phyloP scores from a whole-genome alignment of 2,329 filamentous ascomycete species.

The Thielaviopsis musarum region DNA sequence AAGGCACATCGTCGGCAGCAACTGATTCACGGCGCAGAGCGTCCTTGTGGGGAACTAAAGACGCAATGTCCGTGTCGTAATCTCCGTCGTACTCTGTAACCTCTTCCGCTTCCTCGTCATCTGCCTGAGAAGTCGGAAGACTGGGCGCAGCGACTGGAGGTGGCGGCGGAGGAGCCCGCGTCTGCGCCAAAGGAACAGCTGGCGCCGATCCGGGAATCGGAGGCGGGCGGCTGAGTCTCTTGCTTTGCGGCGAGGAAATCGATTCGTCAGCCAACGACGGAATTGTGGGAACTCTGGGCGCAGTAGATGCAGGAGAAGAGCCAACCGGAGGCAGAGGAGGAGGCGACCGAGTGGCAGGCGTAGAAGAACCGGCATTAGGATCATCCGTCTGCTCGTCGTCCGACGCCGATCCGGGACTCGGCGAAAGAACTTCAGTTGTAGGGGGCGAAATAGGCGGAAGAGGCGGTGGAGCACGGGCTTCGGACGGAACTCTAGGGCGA shows the following conservation, averaged over 20 bases:
- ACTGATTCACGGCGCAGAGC: conserved; percentile 47
- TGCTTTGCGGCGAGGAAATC: conserved; percentile 27
- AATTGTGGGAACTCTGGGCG: conserved; percentile 18
- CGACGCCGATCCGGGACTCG: conserved; percentile 66
- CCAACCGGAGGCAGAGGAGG: conserved; percentile 24
- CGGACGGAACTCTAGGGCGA: conserved; percentile 34
- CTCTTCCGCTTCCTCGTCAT: conserved; percentile 57
- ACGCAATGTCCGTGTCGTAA: conserved; percentile 93
- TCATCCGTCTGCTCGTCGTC: conserved; percentile 64
- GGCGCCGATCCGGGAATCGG: conserved; percentile 43
- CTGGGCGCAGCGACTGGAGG: conserved; percentile 35
- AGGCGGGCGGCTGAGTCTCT: conserved; percentile 39
- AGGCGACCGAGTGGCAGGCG: conserved; percentile 21
- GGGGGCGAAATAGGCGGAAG: conserved; percentile 35
- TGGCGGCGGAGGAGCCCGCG: conserved; percentile 50
- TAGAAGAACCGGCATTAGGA: conserved; percentile 23
- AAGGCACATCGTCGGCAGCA: conserved; percentile 41
- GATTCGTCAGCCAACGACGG: conserved; percentile 26
- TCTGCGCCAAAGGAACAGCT: conserved; percentile 30
- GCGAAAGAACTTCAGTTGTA: conserved; percentile 39
- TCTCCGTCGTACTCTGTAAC: conserved; percentile 92
- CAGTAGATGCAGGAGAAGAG: conserved; percentile 11
- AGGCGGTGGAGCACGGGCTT: conserved; percentile 46
- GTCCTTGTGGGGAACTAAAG: conserved; percentile 87
- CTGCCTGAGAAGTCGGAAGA: conserved; percentile 28